phyloP scores from a whole-genome alignment of 1,284 basidiomycete genomes.

The Moesziomyces sp. region DNA sequence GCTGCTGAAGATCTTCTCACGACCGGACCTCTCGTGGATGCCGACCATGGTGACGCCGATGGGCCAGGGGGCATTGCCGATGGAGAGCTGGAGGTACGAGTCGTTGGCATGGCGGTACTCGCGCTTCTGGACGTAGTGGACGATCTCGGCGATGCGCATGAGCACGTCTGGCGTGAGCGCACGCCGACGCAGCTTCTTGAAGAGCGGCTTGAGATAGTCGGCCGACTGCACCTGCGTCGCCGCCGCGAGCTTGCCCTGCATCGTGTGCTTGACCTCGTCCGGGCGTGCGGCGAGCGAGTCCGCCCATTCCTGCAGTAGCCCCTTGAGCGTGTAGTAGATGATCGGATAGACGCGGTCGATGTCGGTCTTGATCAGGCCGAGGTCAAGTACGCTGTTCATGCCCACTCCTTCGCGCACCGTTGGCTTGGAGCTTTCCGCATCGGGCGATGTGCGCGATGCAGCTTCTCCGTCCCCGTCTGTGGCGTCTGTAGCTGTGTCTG shows the following conservation, averaged over 20 bases:
- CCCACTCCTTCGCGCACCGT: constrained; percentile 54
- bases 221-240: constrained; percentile 95
- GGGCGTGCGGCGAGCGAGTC: constrained; percentile 90
- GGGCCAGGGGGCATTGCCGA: constrained; percentile 99
- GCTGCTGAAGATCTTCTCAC: constrained; percentile 95
- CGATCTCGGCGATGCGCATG: constrained; percentile 89
- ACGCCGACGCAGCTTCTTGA: constrained; percentile 85
- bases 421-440: constrained; percentile 5
- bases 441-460: neutral
- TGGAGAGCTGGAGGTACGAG: constrained; percentile 92
- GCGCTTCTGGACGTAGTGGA: constrained; percentile 93
- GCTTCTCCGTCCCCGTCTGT: constrained; percentile 2
- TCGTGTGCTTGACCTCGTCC: constrained; percentile 79
- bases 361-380: constrained; percentile 85
- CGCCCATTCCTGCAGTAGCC: constrained; percentile 91
- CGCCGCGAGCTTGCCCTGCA: constrained; percentile 90
- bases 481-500: constrained; percentile 3
- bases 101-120: constrained; percentile 96
- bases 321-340: constrained; percentile 95
- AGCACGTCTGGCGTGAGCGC: constrained; percentile 88
- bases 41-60: constrained; percentile 99
- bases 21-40: constrained; percentile 95
- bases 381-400: constrained; percentile 64
- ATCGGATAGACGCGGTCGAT: constrained; percentile 96
- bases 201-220: constrained; percentile 95